Conservation (phyloP, 768 basidiomycete genomes). For the Phlebiopsis flavidoalba region DNA sequence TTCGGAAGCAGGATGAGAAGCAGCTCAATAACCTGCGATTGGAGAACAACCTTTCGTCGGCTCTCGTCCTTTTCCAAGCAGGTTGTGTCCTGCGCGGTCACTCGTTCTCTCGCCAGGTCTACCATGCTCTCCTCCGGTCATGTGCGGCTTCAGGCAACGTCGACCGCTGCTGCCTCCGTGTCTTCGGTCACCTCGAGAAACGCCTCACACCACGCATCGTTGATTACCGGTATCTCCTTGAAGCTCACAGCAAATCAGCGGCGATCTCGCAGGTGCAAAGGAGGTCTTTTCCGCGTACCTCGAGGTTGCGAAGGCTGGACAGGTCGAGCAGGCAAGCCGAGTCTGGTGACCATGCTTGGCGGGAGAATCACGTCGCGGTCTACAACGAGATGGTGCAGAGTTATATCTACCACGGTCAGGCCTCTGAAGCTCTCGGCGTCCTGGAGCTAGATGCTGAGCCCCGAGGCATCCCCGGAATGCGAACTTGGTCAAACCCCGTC, state of each 20-base stretch:
- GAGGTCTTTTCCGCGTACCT: conserved; percentile 62
- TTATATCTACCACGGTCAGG: conserved; percentile 60
- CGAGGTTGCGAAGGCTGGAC: conserved; percentile 33
- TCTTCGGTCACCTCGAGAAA: conserved; percentile 61
- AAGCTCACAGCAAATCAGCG: conserved; percentile 48
- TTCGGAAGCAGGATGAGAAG: conserved; percentile 29
- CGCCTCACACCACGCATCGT: conserved; percentile 28
- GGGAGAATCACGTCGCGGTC: conserved; percentile 34
- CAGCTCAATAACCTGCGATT: conserved; percentile 40
- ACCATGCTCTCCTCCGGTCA: conserved; percentile 52
- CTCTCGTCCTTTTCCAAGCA: conserved; percentile 68
- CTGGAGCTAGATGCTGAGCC: conserved; percentile 69
- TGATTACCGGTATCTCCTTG: conserved; percentile 52
- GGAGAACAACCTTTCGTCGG: conserved; percentile 69
- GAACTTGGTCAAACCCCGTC: conserved; percentile 41
- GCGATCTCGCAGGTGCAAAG: conserved; percentile 45
- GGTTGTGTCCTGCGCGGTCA: conserved; percentile 35
- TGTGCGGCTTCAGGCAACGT: conserved; percentile 54
- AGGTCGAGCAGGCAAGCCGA: conserved; percentile 2
- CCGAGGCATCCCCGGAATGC: conserved; percentile 28
- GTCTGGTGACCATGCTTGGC: conserved; percentile 15
- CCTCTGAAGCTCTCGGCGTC: conserved; percentile 58
- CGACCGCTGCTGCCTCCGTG: conserved; percentile 51
- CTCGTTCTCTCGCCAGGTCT: conserved; percentile 35
- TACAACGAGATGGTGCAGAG: conserved; percentile 78